Base-by-base conservation (phyloP, 805 yeast genomes). In the Huiozyma naganishii region DNA sequence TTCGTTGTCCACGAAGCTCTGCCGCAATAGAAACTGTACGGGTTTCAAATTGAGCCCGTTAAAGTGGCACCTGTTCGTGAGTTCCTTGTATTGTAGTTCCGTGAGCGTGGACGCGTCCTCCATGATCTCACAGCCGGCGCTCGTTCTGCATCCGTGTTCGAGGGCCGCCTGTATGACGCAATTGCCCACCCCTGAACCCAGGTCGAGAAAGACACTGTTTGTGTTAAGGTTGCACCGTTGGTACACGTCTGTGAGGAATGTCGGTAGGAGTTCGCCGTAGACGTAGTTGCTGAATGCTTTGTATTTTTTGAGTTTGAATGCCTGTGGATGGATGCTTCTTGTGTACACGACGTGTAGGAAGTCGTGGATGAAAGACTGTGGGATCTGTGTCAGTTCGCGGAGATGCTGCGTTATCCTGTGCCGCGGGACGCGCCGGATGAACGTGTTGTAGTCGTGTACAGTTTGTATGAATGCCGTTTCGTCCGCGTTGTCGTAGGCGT, bases 131-230 rank as follows among this genome's bases (percentile, higher is more conserved):
- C 90, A 85, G 0, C 97, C 97, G 55, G 84, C 86, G 60, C 95
- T 80, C 27, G 55, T 17, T 42, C 70, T 70, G 47, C 88, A 83
- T 2, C 95, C 95, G 58, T 76, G 78, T 54, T 88, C 95, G 32
- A 89, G 61, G 0, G 95, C 87, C 0, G 95, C 94, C 59, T 88
- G 96, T 36, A 88, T 72, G 0, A 83, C 81, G 45, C 95, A 86
- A 57, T 89, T 89, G 0, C 96, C 97, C 11, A 89, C 96, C 11
- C 97, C 97, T 0, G 95, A 86, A 0, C 97, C 97, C 27, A 89
- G 68, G 62, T 89, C 97, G 48, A 89, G 77, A 54, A 87, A 88
- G n/a, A 69, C 73, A 37, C 76, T 73, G 1, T 61, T 63, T 1
- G 76, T 69, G 33, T 66, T 61, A 41, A 88, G 64, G 1, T 70